Evolutionary conservation across 345 rosid species (phyloP), one percentile per base, ranked within the genome.

Genomic region (Balakata baccata): DNA sequence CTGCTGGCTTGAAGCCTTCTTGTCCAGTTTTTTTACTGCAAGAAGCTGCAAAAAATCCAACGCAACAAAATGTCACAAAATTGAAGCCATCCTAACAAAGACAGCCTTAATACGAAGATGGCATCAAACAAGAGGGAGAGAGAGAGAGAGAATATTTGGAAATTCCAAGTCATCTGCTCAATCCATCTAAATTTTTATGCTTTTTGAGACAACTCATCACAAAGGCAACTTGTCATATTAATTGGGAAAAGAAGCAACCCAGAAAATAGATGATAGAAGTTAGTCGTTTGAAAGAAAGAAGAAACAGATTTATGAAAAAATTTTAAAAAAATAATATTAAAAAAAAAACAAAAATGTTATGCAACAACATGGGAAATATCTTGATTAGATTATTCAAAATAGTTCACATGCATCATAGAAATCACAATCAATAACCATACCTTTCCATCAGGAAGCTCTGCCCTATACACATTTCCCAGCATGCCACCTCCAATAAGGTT

Each of bases 391-490:
- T 43, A 23, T 45, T 66, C n/a, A 54, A 22, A 60, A 56, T 25
- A 61, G 5, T 45, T 45, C n/a, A 51, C 59, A 51, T 34, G 20
- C 70, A 37, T 70, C 11, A 56, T 11, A 64, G 43, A 60, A 66
- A 66, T 64, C 60, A 57, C 67, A 52, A 65, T 56, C 11, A 56
- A 65, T 52, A 69, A 74, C 13, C 66, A 20, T 87, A 95, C 98
- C 96, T 90, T 96, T 59, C 91, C 91, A 68, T 79, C 74, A 57
- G 98, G 92, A 84, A 90, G 93, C 77, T 89, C 83, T 69, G 99
- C 99, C 76, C 87, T 85, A 68, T 93, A 96, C 73, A 96, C 97
- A 81, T 75, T 89, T 58, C 99, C 99, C 43, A 96, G 91, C 97
- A 90, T 96, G 74, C 99, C 99, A 6, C 84, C 81, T 73, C 97